Conservation (phyloP, 2,329 filamentous ascomycete species). For the Grosmannia clavigera region DNA sequence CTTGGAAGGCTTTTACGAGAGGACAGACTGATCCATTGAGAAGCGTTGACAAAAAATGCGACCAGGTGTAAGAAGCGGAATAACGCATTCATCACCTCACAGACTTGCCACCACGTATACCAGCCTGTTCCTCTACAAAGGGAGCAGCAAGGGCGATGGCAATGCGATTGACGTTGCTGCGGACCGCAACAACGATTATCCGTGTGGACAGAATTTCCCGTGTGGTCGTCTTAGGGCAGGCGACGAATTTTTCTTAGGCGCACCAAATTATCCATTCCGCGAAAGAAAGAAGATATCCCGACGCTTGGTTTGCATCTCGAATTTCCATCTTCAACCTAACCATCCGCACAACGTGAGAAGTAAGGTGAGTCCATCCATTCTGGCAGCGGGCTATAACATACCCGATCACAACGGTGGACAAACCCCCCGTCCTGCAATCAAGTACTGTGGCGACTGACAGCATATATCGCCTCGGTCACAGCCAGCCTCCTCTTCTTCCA, state of each 20-base stretch:
- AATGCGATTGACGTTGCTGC: background rate
- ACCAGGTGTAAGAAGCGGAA: background rate
- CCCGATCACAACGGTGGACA: background rate
- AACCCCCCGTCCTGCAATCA: background rate
- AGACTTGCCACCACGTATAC: background rate
- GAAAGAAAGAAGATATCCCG: slow-evolving; percentile 8
- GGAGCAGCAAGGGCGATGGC: background rate
- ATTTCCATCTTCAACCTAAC: slow-evolving; percentile 9
- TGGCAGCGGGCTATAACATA: background rate
- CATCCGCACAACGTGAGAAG: slow-evolving; percentile 10
- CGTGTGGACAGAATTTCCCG: slow-evolving; percentile 6
- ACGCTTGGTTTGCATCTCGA: slow-evolving; percentile 6
- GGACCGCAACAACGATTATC: slow-evolving; percentile 10
- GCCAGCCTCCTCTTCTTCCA: slow-evolving; percentile 1
- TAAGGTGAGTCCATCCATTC: slow-evolving; percentile 8
- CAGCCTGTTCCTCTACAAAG: background rate
- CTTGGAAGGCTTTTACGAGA: background rate
- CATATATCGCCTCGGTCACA: background rate
- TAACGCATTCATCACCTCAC: background rate
- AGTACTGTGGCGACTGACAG: background rate
- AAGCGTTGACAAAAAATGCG: background rate
- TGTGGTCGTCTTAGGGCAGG: slow-evolving; percentile 11
- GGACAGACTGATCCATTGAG: background rate
- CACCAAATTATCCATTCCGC: slow-evolving; percentile 11
- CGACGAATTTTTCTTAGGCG: slow-evolving; percentile 12